Evolutionary conservation across 2,329 filamentous ascomycete species (phyloP).

Genomic region (Talaromyces islandicus): DNA sequence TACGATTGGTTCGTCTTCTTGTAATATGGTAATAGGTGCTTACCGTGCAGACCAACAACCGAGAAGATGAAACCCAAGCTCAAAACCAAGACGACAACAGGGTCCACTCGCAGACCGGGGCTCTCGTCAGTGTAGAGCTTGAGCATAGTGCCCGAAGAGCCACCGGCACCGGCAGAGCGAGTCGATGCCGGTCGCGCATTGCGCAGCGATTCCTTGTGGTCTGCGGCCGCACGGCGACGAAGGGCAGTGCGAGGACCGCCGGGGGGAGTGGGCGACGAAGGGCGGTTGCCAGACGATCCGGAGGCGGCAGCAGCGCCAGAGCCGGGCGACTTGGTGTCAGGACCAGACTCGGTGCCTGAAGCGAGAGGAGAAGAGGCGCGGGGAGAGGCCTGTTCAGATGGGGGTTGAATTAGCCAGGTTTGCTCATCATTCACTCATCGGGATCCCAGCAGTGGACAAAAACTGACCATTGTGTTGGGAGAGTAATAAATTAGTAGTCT

Average conservation of each 20-base stretch:
- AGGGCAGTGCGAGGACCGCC: slow-evolving; percentile 94
- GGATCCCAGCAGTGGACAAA: neutral
- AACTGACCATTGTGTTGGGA: slow-evolving; percentile 9
- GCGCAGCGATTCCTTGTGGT: slow-evolving; percentile 94
- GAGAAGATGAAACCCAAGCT: slow-evolving; percentile 98
- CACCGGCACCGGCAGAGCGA: slow-evolving; percentile 85
- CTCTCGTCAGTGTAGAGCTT: slow-evolving; percentile 98
- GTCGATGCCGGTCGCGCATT: slow-evolving; percentile 92
- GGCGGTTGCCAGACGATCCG: slow-evolving; percentile 67
- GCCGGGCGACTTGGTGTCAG: slow-evolving; percentile 33
- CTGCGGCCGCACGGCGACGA: slow-evolving; percentile 87
- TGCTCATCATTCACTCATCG: neutral
- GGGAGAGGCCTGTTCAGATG: slow-evolving; percentile 26
- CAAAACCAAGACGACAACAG: slow-evolving; percentile 91
- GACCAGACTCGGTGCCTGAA: slow-evolving; percentile 40
- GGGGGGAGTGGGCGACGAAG: slow-evolving; percentile 80
- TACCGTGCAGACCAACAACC: slow-evolving; percentile 95
- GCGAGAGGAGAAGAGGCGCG: slow-evolving; percentile 39
- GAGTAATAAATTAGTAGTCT: neutral
- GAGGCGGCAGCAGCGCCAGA: slow-evolving; percentile 45
- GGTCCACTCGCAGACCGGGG: slow-evolving; percentile 94
- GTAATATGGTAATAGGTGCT: slow-evolving; percentile 25
- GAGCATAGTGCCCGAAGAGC: slow-evolving; percentile 97
- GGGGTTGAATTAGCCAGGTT: neutral
- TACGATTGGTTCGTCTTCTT: neutral